Evolutionary conservation across 192 early-diverging fungal species (phyloP), one percentile per base, ranked within the genome.

Genomic region (Linnemannia schmuckeri): DNA sequence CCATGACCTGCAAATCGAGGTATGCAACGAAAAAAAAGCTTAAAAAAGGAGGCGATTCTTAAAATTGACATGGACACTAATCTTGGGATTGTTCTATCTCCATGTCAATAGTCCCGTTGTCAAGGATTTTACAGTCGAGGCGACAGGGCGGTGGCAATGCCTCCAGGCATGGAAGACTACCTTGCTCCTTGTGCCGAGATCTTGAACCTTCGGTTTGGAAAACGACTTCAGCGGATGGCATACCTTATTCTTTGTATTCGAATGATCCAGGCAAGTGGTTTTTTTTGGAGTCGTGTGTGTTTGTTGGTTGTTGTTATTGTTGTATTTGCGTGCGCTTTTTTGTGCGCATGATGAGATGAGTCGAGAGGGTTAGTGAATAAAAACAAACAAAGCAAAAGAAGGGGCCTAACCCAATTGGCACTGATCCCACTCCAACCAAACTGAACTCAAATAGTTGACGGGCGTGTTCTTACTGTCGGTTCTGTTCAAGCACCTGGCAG

Each of bases 1-100:
- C 35, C 76, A 47, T 35, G 85, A 87, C 40, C 80, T 87, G 0
- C 85, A 87, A 54, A 78, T 66, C 12, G 85, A 87, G 75, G 85
- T 87, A 78, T 40, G 75, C 27, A 52, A 61, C 10, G 0, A 15
- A 18, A 10, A 41, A 33, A 38, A 7, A n/a, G 20, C 4, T 17
- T 41, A 24, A 37, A 71, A 27, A 8, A 42, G 20, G 30, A 22
- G 38, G 27, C 44, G 72, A 49, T 24, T 3, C 7, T 6, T 30
- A 12, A 6, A 46, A 15, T 46, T 46, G 44, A 46, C 44, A 73
- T 18, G 44, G 41, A 47, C 4, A 73, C 30, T 73, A 17, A 73
- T 30, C 22, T 20, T 2, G 9, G 9, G 38, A 41, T n/a, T 44
- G 10, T 18, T 44, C n/a, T 20, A 41, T 52, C 6, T 33, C 27